Base-by-base conservation (phyloP, 2,329 filamentous ascomycete species). In the Colletotrichum acutatum region DNA sequence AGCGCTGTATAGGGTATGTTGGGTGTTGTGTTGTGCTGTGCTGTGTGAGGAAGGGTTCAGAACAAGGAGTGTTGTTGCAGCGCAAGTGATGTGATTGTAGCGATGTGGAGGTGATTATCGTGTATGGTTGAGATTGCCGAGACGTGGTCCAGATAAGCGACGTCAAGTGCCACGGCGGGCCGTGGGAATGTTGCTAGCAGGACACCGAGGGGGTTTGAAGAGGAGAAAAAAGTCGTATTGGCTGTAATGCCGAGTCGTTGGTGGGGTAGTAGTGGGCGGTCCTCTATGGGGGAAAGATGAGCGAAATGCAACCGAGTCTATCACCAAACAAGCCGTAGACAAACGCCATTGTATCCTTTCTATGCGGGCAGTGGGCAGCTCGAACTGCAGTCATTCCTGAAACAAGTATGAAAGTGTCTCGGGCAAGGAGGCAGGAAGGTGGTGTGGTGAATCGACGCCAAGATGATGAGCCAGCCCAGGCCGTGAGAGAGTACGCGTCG, bases 81-180 rank as follows among this genome's bases (percentile, higher is more conserved):
- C 19, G 14, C 28, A 22, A 53, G n/a, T 54, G 14, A 49, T 49
- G 19, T n/a, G 32, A 54, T 22, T 22, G 30, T 49, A 54, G 57
- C n/a, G 59, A 53, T 56, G 42, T n/a, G 19, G 42, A 65, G 60
- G 42, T 60, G 24, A 12, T 24, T 49, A 6, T 60, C 24, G 52
- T 28, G 14, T 34, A 42, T 57, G 57, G 42, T 49, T 37, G 60
- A 73, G 71, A 73, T 71, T 73, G 66, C 54, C 71, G 71, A 73
- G 37, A 34, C 19, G 71, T 42, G 37, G 32, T 65, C 54, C 70
- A 46, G 71, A 73, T 73, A 73, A 71, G 66, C 66, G 71, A 71
- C 57, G 34, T 8, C 24, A 57, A 28, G 34, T 24, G 19, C 22
- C 4, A 34, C 34, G 24, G 24, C 49, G 24, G 37, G 26, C 56